Base-by-base conservation (phyloP, 257 asterid genomes). In the Forsythia suspensa region DNA sequence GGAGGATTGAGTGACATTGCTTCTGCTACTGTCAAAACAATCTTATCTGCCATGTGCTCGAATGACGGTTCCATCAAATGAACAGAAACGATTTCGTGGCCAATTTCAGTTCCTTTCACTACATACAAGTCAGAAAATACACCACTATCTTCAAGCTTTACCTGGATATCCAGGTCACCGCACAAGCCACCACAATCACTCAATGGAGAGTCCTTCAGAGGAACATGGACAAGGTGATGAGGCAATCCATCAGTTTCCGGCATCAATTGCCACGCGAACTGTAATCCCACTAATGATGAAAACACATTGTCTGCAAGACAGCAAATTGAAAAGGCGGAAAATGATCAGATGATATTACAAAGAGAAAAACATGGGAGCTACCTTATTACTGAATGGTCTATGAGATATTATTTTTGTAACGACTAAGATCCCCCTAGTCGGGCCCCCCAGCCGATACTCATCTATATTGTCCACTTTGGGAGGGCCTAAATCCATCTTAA, bases 1-100 rank as follows among this genome's bases (percentile, higher is more conserved):
- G 96, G 91, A 81, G 98, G 98, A 76, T 93, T 89, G 10, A 95
- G 89, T 83, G 96, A 89, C 94, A 95, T 95, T 46, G 98, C 98
- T 91, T 95, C 98, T 57, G 98, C 98, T 48, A 92, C 97, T 36
- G 98, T 95, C 83, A 95, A 84, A 63, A 80, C 87, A 87, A 95
- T 88, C 76, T 90, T 86, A 86, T 95, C 98, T 21, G 70, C 87
- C 90, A 90, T 77, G 75, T 86, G 81, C 80, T 84, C 85, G 57
- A 84, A 77, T 44, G 91, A 87, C 12, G 94, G 95, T 81, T 92
- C 98, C 74, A 85, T 82, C 88, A 95, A 80, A 84, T 80, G 91
- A 74, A 91, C 98, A 70, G 94, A 87, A 77, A 95, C 98, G 82
- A 84, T 83, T 86, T 95, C 97, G 70, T 90, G 98, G 70, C 98